These are phyloP conservation scores for Hygrophorus russula DNA, from an alignment of 768 basidiomycete genomes.

Conservation along the genomic window DNA sequence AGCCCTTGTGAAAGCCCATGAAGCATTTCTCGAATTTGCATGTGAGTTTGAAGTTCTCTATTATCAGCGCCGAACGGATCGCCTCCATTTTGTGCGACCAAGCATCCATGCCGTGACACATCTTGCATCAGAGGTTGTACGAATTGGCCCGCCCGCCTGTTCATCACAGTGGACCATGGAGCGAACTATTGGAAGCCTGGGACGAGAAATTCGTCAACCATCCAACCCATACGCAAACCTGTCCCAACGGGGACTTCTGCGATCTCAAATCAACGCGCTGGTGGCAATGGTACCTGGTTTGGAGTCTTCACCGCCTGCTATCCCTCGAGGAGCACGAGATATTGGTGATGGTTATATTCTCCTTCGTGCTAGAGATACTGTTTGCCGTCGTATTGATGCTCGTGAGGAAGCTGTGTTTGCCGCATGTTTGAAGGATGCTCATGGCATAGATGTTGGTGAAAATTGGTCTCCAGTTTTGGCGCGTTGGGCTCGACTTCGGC, in stretches of 20 bases:
- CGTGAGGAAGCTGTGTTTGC: too few species aligned
- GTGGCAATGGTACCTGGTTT: conserved; percentile 4
- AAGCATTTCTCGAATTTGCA: conserved; percentile 7
- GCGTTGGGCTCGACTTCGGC: conserved; percentile 14
- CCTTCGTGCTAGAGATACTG: too few species aligned
- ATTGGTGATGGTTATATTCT: too few species aligned
- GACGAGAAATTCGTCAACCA: conserved; percentile 9
- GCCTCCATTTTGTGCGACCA: conserved; percentile 12
- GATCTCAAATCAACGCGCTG: background rate
- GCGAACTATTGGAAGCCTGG: conserved; percentile 10
- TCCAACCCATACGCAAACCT: conserved; percentile 13
- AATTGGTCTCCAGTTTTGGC: too few species aligned
- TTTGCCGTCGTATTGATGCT: too few species aligned
- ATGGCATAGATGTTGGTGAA: too few species aligned
- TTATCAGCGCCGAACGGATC: conserved; percentile 8
- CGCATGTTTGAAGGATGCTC: too few species aligned
- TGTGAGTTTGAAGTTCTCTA: conserved; percentile 12
- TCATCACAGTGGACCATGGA: conserved; percentile 8
- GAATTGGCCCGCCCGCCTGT: conserved; percentile 9
- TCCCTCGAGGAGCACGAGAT: too few species aligned
- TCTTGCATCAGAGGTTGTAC: conserved; percentile 7
- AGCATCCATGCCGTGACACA: conserved; percentile 12
- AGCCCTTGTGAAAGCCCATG: conserved; percentile 1
- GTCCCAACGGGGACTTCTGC: conserved; percentile 6
- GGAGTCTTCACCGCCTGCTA: conserved; percentile 11